Percentiles rank a stretch among this genome's conserved stretches.
phyloP scores from a whole-genome alignment of 1,284 basidiomycete genomes.

The Tylopilus sp. region DNA sequence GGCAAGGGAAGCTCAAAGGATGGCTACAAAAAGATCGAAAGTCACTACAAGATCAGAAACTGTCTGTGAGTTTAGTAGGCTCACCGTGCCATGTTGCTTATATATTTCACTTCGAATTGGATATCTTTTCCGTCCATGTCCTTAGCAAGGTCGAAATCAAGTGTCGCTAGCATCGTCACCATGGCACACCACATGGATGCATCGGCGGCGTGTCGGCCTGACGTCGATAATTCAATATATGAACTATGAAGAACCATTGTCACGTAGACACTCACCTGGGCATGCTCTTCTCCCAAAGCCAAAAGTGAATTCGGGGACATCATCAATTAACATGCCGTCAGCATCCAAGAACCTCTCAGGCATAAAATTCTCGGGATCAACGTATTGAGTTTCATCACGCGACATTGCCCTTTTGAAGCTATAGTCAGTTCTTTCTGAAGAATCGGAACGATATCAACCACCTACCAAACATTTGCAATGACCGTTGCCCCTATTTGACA shows the following conservation, averaged over 20 bases:
- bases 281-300: conserved; percentile 40
- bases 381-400: conserved; percentile 34
- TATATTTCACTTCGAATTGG: conserved; percentile 22
- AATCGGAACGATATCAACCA: neutral
- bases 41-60: neutral
- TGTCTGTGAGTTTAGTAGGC: neutral
- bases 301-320: conserved; percentile 28
- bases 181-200: conserved; percentile 32
- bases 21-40: conserved; percentile 16
- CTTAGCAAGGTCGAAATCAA: conserved; percentile 34
- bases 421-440: neutral
- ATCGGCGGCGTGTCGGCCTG: conserved; percentile 31
- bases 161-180: conserved; percentile 36
- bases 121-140: conserved; percentile 27
- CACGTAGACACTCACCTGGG: conserved; percentile 21
- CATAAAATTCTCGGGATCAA: conserved; percentile 30
- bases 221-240: neutral
- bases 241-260: too few relatives aligned
- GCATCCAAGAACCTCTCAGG: conserved; percentile 38
- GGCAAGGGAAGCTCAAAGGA: conserved; percentile 27
- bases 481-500: conserved; percentile 23
- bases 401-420: conserved; percentile 34
- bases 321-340: conserved; percentile 27
- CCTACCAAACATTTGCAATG: conserved; percentile 38
- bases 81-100: conserved; percentile 24